phyloP scores from a whole-genome alignment of 2,329 filamentous ascomycete genomes.

The Chaetomium olivaceum region DNA sequence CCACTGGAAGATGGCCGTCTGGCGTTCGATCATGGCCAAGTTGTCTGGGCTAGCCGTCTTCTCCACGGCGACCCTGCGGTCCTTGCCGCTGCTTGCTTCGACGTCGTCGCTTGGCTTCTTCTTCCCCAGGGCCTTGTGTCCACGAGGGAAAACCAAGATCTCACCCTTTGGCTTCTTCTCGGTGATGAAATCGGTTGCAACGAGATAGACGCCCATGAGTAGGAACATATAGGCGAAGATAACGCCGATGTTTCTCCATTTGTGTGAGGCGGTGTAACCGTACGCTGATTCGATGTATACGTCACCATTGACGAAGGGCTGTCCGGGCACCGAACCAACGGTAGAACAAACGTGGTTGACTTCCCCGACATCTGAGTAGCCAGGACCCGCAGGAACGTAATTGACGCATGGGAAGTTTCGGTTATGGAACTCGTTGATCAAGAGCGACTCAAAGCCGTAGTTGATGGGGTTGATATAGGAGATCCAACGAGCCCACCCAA shows the following conservation, averaged over 20 bases:
- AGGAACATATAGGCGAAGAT: conserved; percentile 63
- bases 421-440: conserved; percentile 78
- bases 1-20: conserved; percentile 84
- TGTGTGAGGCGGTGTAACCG: conserved; percentile 58
- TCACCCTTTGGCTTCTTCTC: conserved; percentile 73
- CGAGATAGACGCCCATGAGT: conserved; percentile 62
- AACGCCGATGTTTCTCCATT: conserved; percentile 73
- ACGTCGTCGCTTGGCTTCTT: conserved; percentile 64
- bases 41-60: conserved; percentile 39
- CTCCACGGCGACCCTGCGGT: conserved; percentile 47
- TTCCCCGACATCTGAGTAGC: conserved; percentile 41
- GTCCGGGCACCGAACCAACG: conserved; percentile 58
- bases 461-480: conserved; percentile 77
- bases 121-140: conserved; percentile 59
- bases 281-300: conserved; percentile 56
- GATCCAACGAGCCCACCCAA: conserved; percentile 79
- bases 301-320: conserved; percentile 56
- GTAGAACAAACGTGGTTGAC: conserved; percentile 57
- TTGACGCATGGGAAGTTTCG: conserved; percentile 57
- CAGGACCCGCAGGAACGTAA: conserved; percentile 47
- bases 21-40: conserved; percentile 48
- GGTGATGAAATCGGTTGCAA: conserved; percentile 65
- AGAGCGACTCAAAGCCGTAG: conserved; percentile 77
- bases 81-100: conserved; percentile 53
- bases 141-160: conserved; percentile 71